These are phyloP conservation scores for Bremia lactucae DNA, from an alignment of 352 stramenopile species.

Conservation along the genomic window DNA sequence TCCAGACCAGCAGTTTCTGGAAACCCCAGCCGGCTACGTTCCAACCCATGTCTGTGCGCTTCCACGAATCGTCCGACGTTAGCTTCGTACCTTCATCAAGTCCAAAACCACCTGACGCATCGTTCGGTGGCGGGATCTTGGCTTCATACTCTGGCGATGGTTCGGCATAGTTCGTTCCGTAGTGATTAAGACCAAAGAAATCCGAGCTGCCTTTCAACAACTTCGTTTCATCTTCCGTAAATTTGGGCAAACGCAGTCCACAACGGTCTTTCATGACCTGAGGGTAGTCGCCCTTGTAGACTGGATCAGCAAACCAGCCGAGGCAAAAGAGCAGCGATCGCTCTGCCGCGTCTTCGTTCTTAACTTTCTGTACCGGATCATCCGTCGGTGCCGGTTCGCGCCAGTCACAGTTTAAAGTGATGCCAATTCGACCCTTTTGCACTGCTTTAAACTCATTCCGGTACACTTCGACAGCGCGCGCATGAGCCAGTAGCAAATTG, in stretches of 20 bases:
- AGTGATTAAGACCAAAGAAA: constrained; percentile 95
- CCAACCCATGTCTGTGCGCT: constrained; percentile 78
- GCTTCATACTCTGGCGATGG: constrained; percentile 33
- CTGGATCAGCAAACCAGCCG: constrained; percentile 88
- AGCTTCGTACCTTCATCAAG: constrained; percentile 35
- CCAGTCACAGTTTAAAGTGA: constrained; percentile 88
- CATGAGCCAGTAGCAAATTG: constrained; percentile 85
- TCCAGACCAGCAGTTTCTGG: constrained; percentile 83
- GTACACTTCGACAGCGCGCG: constrained; percentile 72
- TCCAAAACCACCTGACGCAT: constrained; percentile 21
- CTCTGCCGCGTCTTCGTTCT: constrained; percentile 56
- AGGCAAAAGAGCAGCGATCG: constrained; percentile 81
- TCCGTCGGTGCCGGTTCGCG: constrained; percentile 53
- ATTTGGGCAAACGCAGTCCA: constrained; percentile 76
- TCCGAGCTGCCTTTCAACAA: constrained; percentile 80
- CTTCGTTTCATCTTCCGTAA: constrained; percentile 78
- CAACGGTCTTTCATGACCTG: constrained; percentile 81
- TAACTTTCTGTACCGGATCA: constrained; percentile 36
- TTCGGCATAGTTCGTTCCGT: constrained; percentile 54
- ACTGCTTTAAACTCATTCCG: constrained; percentile 55
- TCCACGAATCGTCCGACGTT: constrained; percentile 40
- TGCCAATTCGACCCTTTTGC: constrained; percentile 80
- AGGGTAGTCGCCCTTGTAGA: constrained; percentile 91
- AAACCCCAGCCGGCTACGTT: constrained; percentile 70
- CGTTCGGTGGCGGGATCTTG: constrained; percentile 21